phyloP scores from a whole-genome alignment of 371 early-diverging fungal species.

The Blakeslea trispora region DNA sequence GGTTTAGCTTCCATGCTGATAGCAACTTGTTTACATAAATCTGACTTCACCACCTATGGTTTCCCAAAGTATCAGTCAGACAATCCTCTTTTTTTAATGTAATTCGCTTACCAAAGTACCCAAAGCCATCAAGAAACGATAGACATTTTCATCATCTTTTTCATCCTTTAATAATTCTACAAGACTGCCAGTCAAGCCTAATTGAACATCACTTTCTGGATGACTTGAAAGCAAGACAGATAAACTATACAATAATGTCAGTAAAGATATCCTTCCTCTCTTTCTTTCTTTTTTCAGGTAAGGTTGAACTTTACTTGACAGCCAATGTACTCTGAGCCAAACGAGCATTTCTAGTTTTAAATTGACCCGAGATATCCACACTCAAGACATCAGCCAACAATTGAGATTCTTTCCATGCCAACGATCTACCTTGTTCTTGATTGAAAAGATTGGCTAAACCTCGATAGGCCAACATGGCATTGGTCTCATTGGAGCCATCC shows the following conservation, averaged over 20 bases:
- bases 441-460: slow-evolving; percentile 65
- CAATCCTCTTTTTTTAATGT: no score
- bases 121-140: slow-evolving; percentile 57
- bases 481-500: slow-evolving; percentile 47
- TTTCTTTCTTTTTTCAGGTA: no score
- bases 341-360: slow-evolving; percentile 32
- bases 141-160: slow-evolving; percentile 54
- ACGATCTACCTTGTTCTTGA: slow-evolving; percentile 37
- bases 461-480: slow-evolving; percentile 72
- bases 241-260: slow-evolving; percentile 37
- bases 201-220: slow-evolving; percentile 45
- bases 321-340: slow-evolving; percentile 44
- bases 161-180: slow-evolving; percentile 52
- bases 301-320: slow-evolving; percentile 39
- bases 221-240: slow-evolving; percentile 33
- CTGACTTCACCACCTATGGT: slow-evolving; percentile 26
- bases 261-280: no score
- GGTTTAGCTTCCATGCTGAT: slow-evolving; percentile 37
- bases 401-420: slow-evolving; percentile 39
- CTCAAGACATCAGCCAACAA: slow-evolving; percentile 29
- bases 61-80: no score
- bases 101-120: slow-evolving; percentile 66
- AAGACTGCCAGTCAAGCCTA: slow-evolving; percentile 47
- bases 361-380: slow-evolving; percentile 30
- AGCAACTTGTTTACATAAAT: slow-evolving; percentile 33